These are phyloP conservation scores for Neonectria ditissima DNA, from an alignment of 2,329 filamentous ascomycete species.

Conservation along the genomic window DNA sequence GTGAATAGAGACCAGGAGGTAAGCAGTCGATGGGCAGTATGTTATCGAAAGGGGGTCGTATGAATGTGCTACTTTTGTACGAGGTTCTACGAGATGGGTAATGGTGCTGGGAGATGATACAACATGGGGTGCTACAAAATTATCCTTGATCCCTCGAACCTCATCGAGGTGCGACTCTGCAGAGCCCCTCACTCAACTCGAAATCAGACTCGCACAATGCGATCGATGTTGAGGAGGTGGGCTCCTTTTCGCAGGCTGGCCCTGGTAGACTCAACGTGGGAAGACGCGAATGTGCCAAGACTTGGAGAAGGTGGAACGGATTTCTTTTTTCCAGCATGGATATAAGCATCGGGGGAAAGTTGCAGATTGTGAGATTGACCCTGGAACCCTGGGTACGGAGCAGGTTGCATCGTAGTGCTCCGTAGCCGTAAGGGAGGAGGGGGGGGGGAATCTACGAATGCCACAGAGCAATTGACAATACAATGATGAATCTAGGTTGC, in stretches of 20 bases:
- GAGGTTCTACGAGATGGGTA: not conserved
- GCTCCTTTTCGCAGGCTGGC: not conserved
- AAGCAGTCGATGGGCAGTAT: not conserved
- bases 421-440: not conserved
- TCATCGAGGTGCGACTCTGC: slow-evolving; percentile 36
- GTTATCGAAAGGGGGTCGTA: not conserved
- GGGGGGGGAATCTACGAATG: too few species aligned
- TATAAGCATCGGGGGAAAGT: slow-evolving; percentile 21
- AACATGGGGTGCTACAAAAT: not conserved
- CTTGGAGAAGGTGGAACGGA: slow-evolving; percentile 13
- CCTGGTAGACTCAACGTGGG: not conserved
- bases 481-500: slow-evolving; percentile 5
- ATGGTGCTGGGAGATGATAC: not conserved
- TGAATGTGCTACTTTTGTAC: not conserved
- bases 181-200: slow-evolving; percentile 21
- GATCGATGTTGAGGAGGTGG: not conserved
- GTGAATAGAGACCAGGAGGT: not conserved
- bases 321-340: slow-evolving; percentile 1
- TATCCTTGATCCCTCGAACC: slow-evolving; percentile 25
- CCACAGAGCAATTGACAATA: not conserved
- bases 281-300: slow-evolving; percentile 6
- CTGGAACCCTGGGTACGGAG: slow-evolving; percentile 1
- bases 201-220: slow-evolving; percentile 29
- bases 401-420: not conserved
- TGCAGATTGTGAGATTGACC: not conserved